Evolutionary conservation across 371 early-diverging fungal species (phyloP).

Genomic region (Mortierella sp.): DNA sequence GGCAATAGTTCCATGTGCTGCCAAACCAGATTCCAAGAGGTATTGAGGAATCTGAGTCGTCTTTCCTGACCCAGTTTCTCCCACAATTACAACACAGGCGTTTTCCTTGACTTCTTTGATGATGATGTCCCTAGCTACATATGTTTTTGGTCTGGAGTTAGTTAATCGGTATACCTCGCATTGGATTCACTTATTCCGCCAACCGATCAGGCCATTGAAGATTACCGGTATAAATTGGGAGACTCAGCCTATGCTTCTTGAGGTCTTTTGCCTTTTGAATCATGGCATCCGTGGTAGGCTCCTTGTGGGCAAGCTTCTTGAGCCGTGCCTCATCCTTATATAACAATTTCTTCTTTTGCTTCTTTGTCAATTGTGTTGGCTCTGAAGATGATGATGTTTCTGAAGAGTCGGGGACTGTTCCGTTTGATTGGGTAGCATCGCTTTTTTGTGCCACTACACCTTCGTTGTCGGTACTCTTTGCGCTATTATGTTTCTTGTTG

Average conservation of each 20-base stretch:
- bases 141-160: neutral
- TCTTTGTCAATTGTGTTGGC: constrained; percentile 13
- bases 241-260: constrained; percentile 55
- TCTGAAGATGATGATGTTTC: neutral
- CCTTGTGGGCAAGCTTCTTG: constrained; percentile 32
- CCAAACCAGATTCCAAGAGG: constrained; percentile 80
- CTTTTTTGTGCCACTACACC: neutral
- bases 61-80: constrained; percentile 76
- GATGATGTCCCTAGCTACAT: constrained; percentile 67
- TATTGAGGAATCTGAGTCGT: constrained; percentile 92
- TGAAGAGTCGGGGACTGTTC: neutral
- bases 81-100: constrained; percentile 71
- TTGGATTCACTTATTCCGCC: neutral
- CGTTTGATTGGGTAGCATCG: neutral
- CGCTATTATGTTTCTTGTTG: neutral
- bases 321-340: constrained; percentile 21
- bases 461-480: neutral
- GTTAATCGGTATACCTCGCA: neutral
- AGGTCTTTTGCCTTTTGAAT: constrained; percentile 40
- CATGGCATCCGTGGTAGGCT: constrained; percentile 34
- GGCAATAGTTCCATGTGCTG: constrained; percentile 81
- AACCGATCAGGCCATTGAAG: neutral
- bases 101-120: constrained; percentile 67
- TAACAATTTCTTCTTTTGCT: constrained; percentile 32
- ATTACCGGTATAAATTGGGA: constrained; percentile 61